phyloP scores from a whole-genome alignment of 2,329 filamentous ascomycete species.

The Metarhizium humberi region DNA sequence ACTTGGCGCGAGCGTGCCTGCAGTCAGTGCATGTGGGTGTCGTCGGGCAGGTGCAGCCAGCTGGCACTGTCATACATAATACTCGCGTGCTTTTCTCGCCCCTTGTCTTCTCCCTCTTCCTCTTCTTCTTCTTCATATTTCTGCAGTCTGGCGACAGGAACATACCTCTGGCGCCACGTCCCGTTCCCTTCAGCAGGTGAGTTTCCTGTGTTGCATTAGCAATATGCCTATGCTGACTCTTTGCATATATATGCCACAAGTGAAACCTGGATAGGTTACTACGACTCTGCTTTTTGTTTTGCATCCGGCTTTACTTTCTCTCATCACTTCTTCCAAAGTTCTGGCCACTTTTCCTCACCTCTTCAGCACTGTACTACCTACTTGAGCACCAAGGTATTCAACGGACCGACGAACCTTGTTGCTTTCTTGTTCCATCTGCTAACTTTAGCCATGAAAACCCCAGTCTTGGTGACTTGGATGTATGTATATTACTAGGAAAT shows the following conservation, averaged over 20 bases:
- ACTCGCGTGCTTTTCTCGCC: not conserved
- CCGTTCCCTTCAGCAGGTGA: not conserved
- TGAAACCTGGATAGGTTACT: no score
- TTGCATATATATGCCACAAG: not conserved
- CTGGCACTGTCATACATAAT: not conserved
- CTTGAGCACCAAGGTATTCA: not conserved
- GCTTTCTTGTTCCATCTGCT: not conserved
- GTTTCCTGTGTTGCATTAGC: not conserved
- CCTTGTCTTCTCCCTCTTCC: not conserved
- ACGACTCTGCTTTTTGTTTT: no score
- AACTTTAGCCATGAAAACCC: not conserved
- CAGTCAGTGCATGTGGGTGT: not conserved
- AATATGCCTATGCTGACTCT: not conserved
- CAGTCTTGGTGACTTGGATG: not conserved
- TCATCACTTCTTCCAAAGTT: not conserved
- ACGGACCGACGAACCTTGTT: not conserved
- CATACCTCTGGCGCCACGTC: not conserved
- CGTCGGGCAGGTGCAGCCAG: not conserved
- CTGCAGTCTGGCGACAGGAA: not conserved
- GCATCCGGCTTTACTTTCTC: no score
- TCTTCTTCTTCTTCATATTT: not conserved
- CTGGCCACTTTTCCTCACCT: not conserved
- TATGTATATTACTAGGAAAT: not conserved
- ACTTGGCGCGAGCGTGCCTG: no score
- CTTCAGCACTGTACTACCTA: not conserved